These are phyloP conservation scores for Rhododendron mucronatum DNA, from an alignment of 148 eudicot genomes.

Conservation along the genomic window DNA sequence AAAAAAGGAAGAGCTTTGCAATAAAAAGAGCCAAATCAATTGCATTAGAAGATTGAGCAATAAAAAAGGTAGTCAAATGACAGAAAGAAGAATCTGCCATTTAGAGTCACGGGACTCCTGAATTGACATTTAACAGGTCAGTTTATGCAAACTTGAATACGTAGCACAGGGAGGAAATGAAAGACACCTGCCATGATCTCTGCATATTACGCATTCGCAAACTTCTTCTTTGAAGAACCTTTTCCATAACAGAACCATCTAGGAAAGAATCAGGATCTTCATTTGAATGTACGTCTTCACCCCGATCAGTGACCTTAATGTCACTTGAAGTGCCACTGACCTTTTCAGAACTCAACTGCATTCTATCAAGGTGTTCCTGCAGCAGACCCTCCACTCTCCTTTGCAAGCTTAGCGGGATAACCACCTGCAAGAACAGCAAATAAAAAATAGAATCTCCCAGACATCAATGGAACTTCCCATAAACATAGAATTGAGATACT, in stretches of 20 bases:
- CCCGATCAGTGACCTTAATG: slow-evolving; percentile 24
- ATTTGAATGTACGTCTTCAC: slow-evolving; percentile 31
- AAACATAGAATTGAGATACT: slow-evolving; percentile 1
- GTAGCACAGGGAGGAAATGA: not conserved
- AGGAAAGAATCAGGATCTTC: slow-evolving; percentile 57
- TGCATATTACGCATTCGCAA: slow-evolving; percentile 91
- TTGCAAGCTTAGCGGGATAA: slow-evolving; percentile 84
- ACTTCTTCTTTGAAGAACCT: slow-evolving; percentile 85
- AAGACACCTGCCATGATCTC: slow-evolving; percentile 87
- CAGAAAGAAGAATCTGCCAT: not conserved
- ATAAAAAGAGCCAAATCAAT: not conserved
- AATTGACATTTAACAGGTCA: not conserved
- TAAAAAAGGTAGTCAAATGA: not conserved
- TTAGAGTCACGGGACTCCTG: too few relatives aligned
- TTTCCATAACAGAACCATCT: slow-evolving; percentile 95
- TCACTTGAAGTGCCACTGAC: slow-evolving; percentile 28
- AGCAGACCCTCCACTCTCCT: slow-evolving; percentile 98
- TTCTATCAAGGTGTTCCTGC: slow-evolving; percentile 91
- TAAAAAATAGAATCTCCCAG: slow-evolving; percentile 2
- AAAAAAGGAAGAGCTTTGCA: not conserved
- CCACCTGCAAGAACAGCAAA: slow-evolving; percentile 54
- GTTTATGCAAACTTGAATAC: not conserved
- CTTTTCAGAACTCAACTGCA: slow-evolving; percentile 41
- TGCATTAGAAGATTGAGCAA: not conserved
- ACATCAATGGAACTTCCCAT: not conserved